phyloP scores from a whole-genome alignment of 1,284 basidiomycete species.

The Apiotrichum veenhuisii region DNA sequence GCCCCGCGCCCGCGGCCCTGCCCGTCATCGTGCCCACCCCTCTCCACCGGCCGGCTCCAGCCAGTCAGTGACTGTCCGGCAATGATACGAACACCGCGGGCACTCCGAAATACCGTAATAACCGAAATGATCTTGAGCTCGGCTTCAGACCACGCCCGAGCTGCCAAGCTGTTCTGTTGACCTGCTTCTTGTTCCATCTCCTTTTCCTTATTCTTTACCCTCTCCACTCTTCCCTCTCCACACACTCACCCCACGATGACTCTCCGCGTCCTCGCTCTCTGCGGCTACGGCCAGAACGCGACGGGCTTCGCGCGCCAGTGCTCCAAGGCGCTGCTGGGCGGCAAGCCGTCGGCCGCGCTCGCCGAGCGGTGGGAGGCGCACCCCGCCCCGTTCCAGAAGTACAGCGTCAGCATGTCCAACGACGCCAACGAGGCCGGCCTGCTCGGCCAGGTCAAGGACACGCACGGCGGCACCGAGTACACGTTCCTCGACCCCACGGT shows the following conservation, averaged over 20 bases:
- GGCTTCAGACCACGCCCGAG: too few relatives aligned
- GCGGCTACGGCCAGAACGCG: constrained; percentile 76
- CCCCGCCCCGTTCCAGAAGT: background rate
- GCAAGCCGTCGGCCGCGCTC: too few relatives aligned
- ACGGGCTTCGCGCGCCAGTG: constrained; percentile 73
- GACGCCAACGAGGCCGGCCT: background rate
- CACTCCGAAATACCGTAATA: too few relatives aligned
- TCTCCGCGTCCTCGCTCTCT: constrained; percentile 34
- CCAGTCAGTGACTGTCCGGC: too few relatives aligned
- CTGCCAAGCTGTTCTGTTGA: too few relatives aligned
- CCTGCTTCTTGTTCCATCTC: too few relatives aligned
- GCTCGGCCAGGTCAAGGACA: background rate
- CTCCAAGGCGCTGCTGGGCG: constrained; percentile 28
- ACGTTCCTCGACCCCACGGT: constrained; percentile 72
- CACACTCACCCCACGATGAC: background rate
- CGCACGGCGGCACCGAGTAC: constrained; percentile 44
- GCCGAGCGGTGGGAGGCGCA: background rate
- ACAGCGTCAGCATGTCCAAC: too few relatives aligned
- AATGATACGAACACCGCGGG: too few relatives aligned
- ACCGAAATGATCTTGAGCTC: too few relatives aligned
- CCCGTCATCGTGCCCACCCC: too few relatives aligned
- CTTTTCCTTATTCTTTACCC: background rate
- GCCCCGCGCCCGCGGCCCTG: too few relatives aligned
- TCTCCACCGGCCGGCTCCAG: too few relatives aligned
- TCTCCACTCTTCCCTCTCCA: background rate